Evolutionary conservation across 352 stramenopile genomes (phyloP), one percentile per base, ranked within the genome.

Genomic region (Globisporangium yorkense): DNA sequence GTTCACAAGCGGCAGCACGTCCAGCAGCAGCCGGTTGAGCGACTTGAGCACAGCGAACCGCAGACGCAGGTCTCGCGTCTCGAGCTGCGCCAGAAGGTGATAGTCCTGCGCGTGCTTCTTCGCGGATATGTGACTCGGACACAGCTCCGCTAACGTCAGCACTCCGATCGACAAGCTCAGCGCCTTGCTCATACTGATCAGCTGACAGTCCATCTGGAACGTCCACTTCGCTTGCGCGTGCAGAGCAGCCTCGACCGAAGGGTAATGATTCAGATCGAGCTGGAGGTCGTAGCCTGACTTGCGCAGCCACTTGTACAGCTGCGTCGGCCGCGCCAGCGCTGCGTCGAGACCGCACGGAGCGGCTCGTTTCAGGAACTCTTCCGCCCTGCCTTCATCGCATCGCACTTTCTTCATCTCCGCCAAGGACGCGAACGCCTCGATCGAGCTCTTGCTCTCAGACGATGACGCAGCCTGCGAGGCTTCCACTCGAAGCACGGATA

Each of bases 171-270:
- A 70, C 16, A 70, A 64, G 39, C 80, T 82, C 18, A 84, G 41
- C 21, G 72, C 56, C 21, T 67, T 69, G 33, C 65, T 72, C 29
- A 84, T 57, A 15, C 66, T 57, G 47, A 92, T 78, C 33, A 92
- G 59, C 55, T 90, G 79, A 27, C 73, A 76, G 63, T 92, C 82
- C 82, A 92, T 92, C 21, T 71, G 66, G 52, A 84, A 66, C 16
- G 77, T 87, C 82, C 82, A 92, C 61, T 87, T 85, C 13, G 49
- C 54, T 62, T 89, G 78, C 15, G 75, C 68, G 33, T 68, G 56
- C 16, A 77, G 53, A 7, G 80, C 79, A 33, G 57, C 63, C 35
- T 88, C 72, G 18, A 71, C 21, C 0, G 72, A 75, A 5, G 54
- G 43, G 29, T 76, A 88, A 57, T 88, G 74, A 44, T 69, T 87